These are phyloP conservation scores for Metschnikowia kofuensis DNA, from an alignment of 805 yeast genomes.

Conservation along the genomic window DNA sequence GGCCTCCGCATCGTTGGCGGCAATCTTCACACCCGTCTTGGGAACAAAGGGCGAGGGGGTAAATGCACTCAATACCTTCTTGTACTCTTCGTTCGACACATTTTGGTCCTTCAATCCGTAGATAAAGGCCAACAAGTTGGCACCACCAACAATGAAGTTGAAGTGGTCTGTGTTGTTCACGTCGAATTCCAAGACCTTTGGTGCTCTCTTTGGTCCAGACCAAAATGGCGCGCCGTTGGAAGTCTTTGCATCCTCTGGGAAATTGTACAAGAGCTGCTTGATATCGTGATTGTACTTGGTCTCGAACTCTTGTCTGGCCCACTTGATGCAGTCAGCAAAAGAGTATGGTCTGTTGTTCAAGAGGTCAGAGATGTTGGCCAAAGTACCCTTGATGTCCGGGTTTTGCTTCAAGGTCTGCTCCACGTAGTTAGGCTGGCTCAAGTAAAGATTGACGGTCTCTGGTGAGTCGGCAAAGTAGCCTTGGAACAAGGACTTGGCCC, in stretches of 20 bases:
- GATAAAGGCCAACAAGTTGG: slow-evolving; percentile 85
- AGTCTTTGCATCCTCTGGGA: slow-evolving; percentile 92
- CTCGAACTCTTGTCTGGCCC: slow-evolving; percentile 94
- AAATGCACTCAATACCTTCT: slow-evolving; percentile 49
- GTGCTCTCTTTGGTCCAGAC: slow-evolving; percentile 98
- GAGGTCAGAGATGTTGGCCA: slow-evolving; percentile 75
- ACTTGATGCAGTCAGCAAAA: slow-evolving; percentile 89
- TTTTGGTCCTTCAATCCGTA: slow-evolving; percentile 84
- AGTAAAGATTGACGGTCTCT: slow-evolving; percentile 86
- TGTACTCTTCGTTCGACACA: slow-evolving; percentile 50
- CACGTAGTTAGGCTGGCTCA: slow-evolving; percentile 88
- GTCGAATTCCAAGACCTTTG: slow-evolving; percentile 79
- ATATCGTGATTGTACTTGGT: slow-evolving; percentile 81
- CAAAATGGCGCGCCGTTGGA: slow-evolving; percentile 92
- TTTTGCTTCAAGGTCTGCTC: slow-evolving; percentile 88
- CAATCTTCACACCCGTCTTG: slow-evolving; percentile 70
- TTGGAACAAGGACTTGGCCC: slow-evolving; percentile 96
- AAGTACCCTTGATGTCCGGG: slow-evolving; percentile 84
- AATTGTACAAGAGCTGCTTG: slow-evolving; percentile 84
- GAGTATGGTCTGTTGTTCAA: slow-evolving; percentile 80
- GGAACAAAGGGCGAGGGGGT: slow-evolving; percentile 63
- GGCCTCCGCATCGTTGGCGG: slow-evolving; percentile 82
- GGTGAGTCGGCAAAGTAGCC: slow-evolving; percentile 90
- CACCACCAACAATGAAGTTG: slow-evolving; percentile 83
- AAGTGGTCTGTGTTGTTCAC: slow-evolving; percentile 72